Percentiles rank a stretch among this genome's conserved stretches.
Conservation (phyloP, 768 basidiomycete genomes). For the Lactarius indigo region DNA sequence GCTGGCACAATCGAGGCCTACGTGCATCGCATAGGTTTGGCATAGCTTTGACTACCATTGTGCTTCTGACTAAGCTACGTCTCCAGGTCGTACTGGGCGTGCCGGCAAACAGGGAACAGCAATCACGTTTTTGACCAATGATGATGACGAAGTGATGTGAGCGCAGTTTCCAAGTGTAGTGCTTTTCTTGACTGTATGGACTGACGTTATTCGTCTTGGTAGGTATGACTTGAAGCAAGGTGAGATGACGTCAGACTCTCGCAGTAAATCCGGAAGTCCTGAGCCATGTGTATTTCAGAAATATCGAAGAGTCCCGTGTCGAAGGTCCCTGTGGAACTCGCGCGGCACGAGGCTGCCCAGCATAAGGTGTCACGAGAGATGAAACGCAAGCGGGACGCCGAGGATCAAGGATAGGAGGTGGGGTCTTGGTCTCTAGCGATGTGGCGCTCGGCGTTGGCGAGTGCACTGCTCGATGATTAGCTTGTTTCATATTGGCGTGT, state of each 20-base stretch:
- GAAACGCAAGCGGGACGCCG: constrained; percentile 88
- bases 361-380: constrained; percentile 90
- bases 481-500: neutral
- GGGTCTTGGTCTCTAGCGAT: neutral
- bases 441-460: neutral
- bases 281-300: constrained; percentile 45
- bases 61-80: constrained; percentile 12
- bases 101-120: constrained; percentile 92
- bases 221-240: constrained; percentile 97
- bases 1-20: constrained; percentile 93
- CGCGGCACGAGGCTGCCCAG: constrained; percentile 88
- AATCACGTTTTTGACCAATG: constrained; percentile 94
- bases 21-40: constrained; percentile 90
- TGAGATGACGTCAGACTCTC: constrained; percentile 33
- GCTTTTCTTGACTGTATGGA: neutral
- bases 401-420: constrained; percentile 46
- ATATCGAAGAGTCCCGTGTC: constrained; percentile 93
- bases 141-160: constrained; percentile 93
- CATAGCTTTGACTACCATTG: neutral
- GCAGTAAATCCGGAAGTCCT: neutral
- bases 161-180: constrained; percentile 18
- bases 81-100: constrained; percentile 88
- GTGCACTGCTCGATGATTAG: neutral
- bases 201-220: constrained; percentile 22
- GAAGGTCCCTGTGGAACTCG: constrained; percentile 83